Evolutionary conservation across 2,329 filamentous ascomycete species (phyloP).

Genomic region (Ophiostoma montium): DNA sequence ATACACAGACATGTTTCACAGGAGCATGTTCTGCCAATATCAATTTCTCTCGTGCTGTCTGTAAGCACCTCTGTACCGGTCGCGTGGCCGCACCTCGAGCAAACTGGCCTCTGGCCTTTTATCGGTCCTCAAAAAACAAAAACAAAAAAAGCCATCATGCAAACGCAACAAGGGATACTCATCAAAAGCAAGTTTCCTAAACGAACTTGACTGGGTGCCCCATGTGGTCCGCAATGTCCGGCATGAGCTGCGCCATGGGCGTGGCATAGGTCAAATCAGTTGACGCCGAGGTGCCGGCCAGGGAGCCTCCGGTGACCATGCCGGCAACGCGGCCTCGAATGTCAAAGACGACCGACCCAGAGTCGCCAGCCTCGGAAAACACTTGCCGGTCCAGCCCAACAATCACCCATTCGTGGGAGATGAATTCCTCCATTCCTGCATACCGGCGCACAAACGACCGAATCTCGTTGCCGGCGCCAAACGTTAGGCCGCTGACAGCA

Average conservation of each 20-base stretch:
- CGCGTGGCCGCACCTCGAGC: no score
- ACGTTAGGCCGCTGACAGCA: background rate
- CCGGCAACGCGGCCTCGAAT: background rate
- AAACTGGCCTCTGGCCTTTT: no score
- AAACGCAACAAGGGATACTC: no score
- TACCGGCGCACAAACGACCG: background rate
- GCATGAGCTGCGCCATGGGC: background rate
- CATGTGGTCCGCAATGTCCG: background rate
- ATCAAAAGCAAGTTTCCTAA: no score
- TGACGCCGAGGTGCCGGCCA: background rate
- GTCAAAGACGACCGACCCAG: slow-evolving; percentile 1
- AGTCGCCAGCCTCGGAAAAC: slow-evolving; percentile 1
- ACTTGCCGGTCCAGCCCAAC: background rate
- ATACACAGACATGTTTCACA: no score
- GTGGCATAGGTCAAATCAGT: background rate
- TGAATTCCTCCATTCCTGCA: no score
- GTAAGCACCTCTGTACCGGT: no score
- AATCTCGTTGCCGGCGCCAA: slow-evolving; percentile 3
- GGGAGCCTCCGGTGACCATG: background rate
- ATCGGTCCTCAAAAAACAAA: no score
- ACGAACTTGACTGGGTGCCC: background rate
- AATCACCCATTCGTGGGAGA: background rate
- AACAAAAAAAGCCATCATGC: no score
- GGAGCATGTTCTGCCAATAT: no score
- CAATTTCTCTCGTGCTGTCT: no score